Evolutionary conservation across 441 rosid species (phyloP), one percentile per base, ranked within the genome.

Genomic region (Brassica hybrid): DNA sequence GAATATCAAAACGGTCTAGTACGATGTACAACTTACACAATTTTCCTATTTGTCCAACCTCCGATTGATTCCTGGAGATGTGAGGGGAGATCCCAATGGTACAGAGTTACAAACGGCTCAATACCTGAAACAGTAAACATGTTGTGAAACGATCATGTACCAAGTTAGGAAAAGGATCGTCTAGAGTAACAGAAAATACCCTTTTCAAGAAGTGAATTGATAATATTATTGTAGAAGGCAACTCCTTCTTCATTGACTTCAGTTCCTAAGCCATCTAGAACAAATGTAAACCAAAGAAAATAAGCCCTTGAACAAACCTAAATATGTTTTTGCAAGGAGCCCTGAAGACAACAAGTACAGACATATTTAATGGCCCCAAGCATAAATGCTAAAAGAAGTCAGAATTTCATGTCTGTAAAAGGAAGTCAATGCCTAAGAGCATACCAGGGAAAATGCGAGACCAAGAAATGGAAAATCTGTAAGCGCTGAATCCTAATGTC

Each of bases 71-170:
- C 92, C 17, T 93, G 85, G 81, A 95, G 96, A 84, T 93, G 91
- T 84, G 88, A 70, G 21, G 99, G 99, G 79, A 95, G 98, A 88
- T 95, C 99, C 99, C 99, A 95, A 80, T 93, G 98, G 84, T 93
- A 93, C 80, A 95, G 79, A 78, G 98, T 93, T 71, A 56, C 82
- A 75, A 66, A 95, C 58, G 99, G 98, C 83, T 86, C 79, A 81
- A 94, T 86, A 85, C 98, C 98, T 93, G 74, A 80, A 77, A 27
- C 1, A 74, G 48, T 16, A 67, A 77, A 73, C 71, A 50, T 66
- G 72, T 64, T 27, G 36, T 67, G 43, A 16, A 79, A 14, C 5
- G 54, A 75, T 64, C 54, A 58, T 57, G 19, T 41, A 54, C 66
- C 18, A 10, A 54, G 60, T 58, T 3, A 71, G 69, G 71, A 77